Evolutionary conservation across 495 filamentous ascomycete genomes (phyloP), one percentile per base, ranked within the genome.

Genomic region (Aspergillus hancockii): DNA sequence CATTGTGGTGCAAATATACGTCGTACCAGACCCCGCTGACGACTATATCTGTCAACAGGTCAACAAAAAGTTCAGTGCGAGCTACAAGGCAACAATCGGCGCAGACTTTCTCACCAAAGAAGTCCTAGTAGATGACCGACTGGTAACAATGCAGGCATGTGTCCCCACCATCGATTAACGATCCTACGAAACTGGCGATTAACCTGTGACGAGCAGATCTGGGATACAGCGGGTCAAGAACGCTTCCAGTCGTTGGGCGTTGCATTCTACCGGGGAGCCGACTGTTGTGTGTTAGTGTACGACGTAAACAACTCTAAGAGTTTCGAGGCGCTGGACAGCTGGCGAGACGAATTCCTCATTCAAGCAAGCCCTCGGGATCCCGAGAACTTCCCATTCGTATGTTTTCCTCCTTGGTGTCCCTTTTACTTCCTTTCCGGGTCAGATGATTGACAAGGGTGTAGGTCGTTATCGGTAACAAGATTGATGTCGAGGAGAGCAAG

Each of bases 1-100:
- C 18, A 47, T 22, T 47, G 21, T 10, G 19, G 43, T 8, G 3
- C 19, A 47, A 47, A 23, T n/a, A 47, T 47, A 14, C 16, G 8
- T 47, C 19, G 43, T 23, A 47, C 43, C 43, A 23, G 22, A 47
- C 23, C 43, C 43, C 21, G 19, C 43, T 74, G 63, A 74, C 63
- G 19, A 47, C 25, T 49, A 8, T 34, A 52, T 59, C 36, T 9
- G 21, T 43, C 7, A 46, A 36, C 62, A 98, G 93, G 93, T 99
- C 87, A 98, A 99, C 81, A 99, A 98, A 79, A 98, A 98, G 71
- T 99, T 99, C 84, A 96, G 92, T 72, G 92, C 91, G 60, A 97
- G 93, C 79, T 99, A 99, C 83, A 99, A 99, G 76, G 94, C 94
- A 28, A 99, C 94, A 19, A 98, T 98, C 71, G 95, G 95, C 61